phyloP scores from a whole-genome alignment of 163 green algal species.

The Picocystis sp. region DNA sequence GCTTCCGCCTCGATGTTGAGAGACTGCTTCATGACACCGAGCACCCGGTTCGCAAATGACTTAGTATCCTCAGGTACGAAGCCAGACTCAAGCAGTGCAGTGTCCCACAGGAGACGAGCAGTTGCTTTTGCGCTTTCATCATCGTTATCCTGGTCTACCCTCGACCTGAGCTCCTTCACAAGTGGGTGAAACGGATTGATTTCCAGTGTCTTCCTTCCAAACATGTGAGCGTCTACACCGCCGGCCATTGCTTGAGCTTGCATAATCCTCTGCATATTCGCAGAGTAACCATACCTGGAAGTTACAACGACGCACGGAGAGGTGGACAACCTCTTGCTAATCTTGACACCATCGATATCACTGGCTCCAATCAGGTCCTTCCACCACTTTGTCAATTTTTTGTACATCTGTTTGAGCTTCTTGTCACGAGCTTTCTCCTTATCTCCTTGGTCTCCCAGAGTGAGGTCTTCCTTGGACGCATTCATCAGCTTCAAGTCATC shows the following conservation, averaged over 20 bases:
- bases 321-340: conserved; percentile 57
- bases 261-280: conserved; percentile 96
- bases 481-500: conserved; percentile 87
- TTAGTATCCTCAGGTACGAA: conserved; percentile 34
- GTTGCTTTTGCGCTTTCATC: conserved; percentile 14
- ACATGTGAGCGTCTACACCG: conserved; percentile 38
- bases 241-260: conserved; percentile 42
- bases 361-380: conserved; percentile 38
- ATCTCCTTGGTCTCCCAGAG: conserved; percentile 62
- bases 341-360: conserved; percentile 39
- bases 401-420: conserved; percentile 60
- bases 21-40: conserved; percentile 13
- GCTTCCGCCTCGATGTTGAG: conserved; percentile 5
- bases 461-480: conserved; percentile 85
- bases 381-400: conserved; percentile 80
- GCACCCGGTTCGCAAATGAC: conserved; percentile 18
- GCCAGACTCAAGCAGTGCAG: conserved; percentile 70
- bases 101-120: conserved; percentile 74
- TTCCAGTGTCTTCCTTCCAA: conserved; percentile 69
- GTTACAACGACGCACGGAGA: conserved; percentile 83
- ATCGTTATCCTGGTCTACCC: conserved; percentile 31
- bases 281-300: conserved; percentile 80
- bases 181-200: conserved; percentile 90
- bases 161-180: conserved; percentile 37
- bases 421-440: conserved; percentile 50